Evolutionary conservation across 139 green algal genomes (phyloP).

Genomic region (Pseudopediastrum boryanum): DNA sequence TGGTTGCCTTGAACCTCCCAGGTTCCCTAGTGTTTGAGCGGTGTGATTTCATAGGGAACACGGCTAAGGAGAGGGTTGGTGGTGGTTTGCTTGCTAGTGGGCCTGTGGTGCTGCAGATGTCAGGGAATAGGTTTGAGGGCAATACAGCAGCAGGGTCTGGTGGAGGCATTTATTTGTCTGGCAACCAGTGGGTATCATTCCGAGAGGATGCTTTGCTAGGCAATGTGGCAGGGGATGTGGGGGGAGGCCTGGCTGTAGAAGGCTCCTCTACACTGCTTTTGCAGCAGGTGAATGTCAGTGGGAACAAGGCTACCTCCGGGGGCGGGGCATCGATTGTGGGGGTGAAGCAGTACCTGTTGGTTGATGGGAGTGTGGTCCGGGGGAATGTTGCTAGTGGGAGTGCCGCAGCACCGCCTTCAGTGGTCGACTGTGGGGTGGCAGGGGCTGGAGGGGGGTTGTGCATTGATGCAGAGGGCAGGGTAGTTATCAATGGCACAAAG

Average conservation of each 20-base stretch:
- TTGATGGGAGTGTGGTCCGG: slow-evolving; percentile 13
- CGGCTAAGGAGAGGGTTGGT: slow-evolving; percentile 9
- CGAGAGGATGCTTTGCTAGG: too few species aligned
- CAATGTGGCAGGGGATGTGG: too few species aligned
- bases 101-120: slow-evolving; percentile 26
- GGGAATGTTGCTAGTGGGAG: too few species aligned
- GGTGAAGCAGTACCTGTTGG: neutral
- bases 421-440: slow-evolving; percentile 22
- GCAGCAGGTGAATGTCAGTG: slow-evolving; percentile 10
- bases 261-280: slow-evolving; percentile 6
- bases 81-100: slow-evolving; percentile 19
- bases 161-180: too few species aligned
- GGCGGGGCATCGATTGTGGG: slow-evolving; percentile 14
- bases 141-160: neutral
- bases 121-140: slow-evolving; percentile 20
- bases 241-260: slow-evolving; percentile 18
- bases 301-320: slow-evolving; percentile 22
- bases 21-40: slow-evolving; percentile 3
- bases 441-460: slow-evolving; percentile 39
- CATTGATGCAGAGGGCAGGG: slow-evolving; percentile 4
- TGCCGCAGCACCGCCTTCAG: too few species aligned
- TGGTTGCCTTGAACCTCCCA: slow-evolving; percentile 3
- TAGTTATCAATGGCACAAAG: slow-evolving; percentile 18
- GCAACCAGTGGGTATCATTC: too few species aligned
- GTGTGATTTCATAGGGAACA: slow-evolving; percentile 29